Percentiles rank a stretch among this genome's conserved stretches.
Evolutionary conservation across 345 rosid species (phyloP).

Genomic region (Salix brachista): DNA sequence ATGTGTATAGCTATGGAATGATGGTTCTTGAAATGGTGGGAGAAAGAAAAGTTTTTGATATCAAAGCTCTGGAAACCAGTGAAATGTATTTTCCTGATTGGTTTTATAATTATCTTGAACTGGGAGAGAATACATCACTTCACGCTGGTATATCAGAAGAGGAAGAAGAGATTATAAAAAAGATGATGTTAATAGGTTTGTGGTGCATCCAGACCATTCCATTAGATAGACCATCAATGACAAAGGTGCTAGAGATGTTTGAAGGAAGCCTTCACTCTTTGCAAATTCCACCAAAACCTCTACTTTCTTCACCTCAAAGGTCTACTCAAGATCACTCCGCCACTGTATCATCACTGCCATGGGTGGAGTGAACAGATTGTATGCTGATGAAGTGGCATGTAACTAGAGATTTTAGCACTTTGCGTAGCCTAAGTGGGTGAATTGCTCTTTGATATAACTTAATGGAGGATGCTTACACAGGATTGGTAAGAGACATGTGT

Average conservation of each 20-base stretch:
- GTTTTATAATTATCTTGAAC: no score
- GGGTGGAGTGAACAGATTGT: background rate
- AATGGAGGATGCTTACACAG: no score
- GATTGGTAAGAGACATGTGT: no score
- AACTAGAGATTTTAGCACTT: background rate
- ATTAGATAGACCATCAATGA: constrained; percentile 24
- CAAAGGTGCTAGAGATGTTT: constrained; percentile 13
- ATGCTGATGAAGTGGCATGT: background rate
- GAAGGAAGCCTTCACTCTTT: constrained; percentile 13
- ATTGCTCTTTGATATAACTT: no score
- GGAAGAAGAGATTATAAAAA: constrained; percentile 7
- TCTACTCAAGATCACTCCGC: background rate
- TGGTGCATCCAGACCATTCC: constrained; percentile 29
- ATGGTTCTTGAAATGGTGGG: constrained; percentile 6
- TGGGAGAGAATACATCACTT: no score
- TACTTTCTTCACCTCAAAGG: background rate
- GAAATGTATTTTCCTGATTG: background rate
- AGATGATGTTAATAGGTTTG: constrained; percentile 11
- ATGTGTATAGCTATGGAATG: constrained; percentile 20
- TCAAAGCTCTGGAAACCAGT: background rate
- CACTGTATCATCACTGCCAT: background rate
- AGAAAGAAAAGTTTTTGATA: background rate
- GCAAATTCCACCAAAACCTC: constrained; percentile 23
- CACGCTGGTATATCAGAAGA: background rate
- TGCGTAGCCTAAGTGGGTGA: no score